These are phyloP conservation scores for Fusarium sp. DNA, from an alignment of 2,329 filamentous ascomycete species.

Conservation along the genomic window DNA sequence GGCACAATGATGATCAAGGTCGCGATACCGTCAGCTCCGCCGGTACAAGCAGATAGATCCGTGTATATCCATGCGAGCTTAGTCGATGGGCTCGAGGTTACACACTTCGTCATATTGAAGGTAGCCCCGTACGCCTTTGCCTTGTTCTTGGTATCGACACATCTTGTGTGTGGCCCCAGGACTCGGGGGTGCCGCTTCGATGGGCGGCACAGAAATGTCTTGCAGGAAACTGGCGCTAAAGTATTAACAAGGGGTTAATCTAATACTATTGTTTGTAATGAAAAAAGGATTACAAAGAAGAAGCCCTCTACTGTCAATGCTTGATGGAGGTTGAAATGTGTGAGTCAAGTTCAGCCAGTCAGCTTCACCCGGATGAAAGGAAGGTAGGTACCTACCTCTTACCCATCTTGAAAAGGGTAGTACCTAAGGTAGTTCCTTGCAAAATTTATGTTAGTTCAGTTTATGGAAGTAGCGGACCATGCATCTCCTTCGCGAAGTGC, in stretches of 20 bases:
- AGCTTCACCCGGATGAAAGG: background rate
- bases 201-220: background rate
- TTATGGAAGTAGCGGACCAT: background rate
- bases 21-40: conserved; percentile 31
- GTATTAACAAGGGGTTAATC: background rate
- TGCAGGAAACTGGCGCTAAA: conserved; percentile 2
- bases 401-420: background rate
- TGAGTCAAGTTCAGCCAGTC: background rate
- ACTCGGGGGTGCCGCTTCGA: conserved; percentile 19
- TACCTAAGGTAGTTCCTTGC: background rate
- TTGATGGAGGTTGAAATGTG: background rate
- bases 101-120: conserved; percentile 32
- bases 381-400: background rate
- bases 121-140: conserved; percentile 7
- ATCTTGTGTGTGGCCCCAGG: conserved; percentile 7
- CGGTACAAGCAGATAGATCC: conserved; percentile 7
- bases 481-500: background rate
- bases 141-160: conserved; percentile 17
- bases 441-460: background rate
- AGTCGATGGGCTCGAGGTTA: conserved; percentile 26
- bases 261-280: background rate
- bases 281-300: background rate
- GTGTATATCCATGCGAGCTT: conserved; percentile 33
- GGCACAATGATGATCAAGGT: conserved; percentile 13
- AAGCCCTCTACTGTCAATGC: background rate